A percentile compares a stretch with the other conserved stretches of the same genome.
Conservation (phyloP, 305 asterid genomes). For the Stenogyne calaminthoides region DNA sequence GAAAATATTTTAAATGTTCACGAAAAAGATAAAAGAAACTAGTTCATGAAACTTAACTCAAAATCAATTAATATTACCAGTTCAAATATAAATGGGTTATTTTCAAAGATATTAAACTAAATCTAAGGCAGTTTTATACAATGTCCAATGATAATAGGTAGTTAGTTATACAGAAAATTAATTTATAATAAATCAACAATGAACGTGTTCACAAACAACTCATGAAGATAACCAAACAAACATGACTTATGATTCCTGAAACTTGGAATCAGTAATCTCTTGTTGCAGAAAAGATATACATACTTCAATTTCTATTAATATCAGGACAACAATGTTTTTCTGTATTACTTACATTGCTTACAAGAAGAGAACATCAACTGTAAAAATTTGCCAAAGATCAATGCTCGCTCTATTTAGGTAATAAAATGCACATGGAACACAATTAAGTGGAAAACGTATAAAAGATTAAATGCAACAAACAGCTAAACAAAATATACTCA, state of each 20-base stretch:
- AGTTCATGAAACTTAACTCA: neutral
- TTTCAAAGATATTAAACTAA: neutral
- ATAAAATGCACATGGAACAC: slow-evolving; percentile 6
- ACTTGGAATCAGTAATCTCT: neutral
- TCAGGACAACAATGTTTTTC: neutral
- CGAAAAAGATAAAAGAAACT: neutral
- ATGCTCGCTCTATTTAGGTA: neutral
- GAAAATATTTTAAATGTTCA: neutral
- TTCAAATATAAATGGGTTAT: neutral
- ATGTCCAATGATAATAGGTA: neutral
- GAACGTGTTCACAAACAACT: neutral
- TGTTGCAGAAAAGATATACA: slow-evolving; percentile 1
- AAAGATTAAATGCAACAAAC: slow-evolving; percentile 14
- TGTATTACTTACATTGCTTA: neutral
- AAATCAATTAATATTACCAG: neutral
- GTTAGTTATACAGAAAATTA: neutral
- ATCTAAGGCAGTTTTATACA: neutral
- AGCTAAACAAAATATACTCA: slow-evolving; percentile 31
- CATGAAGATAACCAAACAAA: neutral
- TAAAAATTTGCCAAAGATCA: slow-evolving; percentile 2
- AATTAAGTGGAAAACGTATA: slow-evolving; percentile 7
- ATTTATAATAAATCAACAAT: neutral
- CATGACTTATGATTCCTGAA: neutral
- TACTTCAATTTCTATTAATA: neutral
- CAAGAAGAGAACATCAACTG: neutral